Evolutionary conservation across 345 rosid species (phyloP).

Genomic region (Chamaenerion angustifolium): DNA sequence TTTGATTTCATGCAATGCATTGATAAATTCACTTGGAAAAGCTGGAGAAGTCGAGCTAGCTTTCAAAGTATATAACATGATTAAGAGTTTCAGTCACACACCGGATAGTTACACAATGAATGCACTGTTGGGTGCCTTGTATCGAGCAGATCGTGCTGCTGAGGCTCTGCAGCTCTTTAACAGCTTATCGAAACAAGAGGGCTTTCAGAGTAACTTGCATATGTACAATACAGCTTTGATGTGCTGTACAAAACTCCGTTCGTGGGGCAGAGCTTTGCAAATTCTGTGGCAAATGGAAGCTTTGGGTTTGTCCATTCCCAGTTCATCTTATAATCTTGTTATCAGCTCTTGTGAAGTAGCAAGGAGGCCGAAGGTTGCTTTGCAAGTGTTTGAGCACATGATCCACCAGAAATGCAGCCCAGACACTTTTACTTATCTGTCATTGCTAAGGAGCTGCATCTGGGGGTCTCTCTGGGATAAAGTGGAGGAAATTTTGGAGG

Average conservation of each 20-base stretch:
- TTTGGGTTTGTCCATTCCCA: conserved; percentile 32
- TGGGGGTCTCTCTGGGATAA: conserved; percentile 77
- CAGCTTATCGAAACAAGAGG: conserved; percentile 24
- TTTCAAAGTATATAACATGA: conserved; percentile 34
- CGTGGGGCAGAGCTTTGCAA: conserved; percentile 68
- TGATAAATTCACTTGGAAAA: conserved; percentile 59
- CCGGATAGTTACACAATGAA: conserved; percentile 77
- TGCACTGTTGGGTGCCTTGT: conserved; percentile 46
- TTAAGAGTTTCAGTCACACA: conserved; percentile 36
- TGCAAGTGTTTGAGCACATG: conserved; percentile 71
- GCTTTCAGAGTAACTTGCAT: conserved; percentile 29
- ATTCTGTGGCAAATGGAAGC: conserved; percentile 62
- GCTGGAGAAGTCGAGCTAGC: conserved; percentile 46
- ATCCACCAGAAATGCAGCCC: conserved; percentile 30
- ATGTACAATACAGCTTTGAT: conserved; percentile 44
- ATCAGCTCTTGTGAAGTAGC: conserved; percentile 59
- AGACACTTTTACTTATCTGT: conserved; percentile 53
- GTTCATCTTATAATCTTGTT: conserved; percentile 51
- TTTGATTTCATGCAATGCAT: conserved; percentile 48
- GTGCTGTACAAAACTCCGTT: conserved; percentile 69
- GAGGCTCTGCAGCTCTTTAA: conserved; percentile 59
- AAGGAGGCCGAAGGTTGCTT: conserved; percentile 50
- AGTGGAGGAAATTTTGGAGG: conserved; percentile 49
- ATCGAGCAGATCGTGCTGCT: conserved; percentile 37
- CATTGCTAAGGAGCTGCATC: conserved; percentile 53